phyloP scores from a whole-genome alignment of 2,329 filamentous ascomycete genomes.

The Clonostachys rosea region DNA sequence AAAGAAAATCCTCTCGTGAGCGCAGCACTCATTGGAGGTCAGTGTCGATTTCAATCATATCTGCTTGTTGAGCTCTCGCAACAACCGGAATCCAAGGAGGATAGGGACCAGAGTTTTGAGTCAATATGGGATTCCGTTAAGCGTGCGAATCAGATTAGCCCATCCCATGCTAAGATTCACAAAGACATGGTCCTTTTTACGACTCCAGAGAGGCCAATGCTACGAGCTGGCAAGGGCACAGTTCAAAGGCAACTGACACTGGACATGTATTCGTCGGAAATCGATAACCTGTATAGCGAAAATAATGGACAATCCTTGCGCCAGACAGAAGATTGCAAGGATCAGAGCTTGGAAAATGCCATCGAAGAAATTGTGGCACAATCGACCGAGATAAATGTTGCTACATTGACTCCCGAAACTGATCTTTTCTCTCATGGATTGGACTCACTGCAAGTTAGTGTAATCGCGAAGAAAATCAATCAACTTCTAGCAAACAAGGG shows the following conservation, averaged over 20 bases:
- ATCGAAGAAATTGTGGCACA: background rate
- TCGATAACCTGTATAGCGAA: conserved; percentile 31
- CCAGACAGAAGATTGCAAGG: background rate
- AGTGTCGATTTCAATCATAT: conserved; percentile 14
- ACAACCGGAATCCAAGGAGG: conserved; percentile 15
- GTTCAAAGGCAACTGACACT: conserved; percentile 32
- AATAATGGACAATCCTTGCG: background rate
- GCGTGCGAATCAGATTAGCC: conserved; percentile 33
- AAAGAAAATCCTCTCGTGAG: conserved; percentile 16
- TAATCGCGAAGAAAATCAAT: background rate
- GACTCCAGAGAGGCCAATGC: conserved; percentile 33
- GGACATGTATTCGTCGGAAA: conserved; percentile 34
- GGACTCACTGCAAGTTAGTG: conserved; percentile 31
- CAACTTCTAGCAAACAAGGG: background rate
- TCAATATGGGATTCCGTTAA: conserved; percentile 36
- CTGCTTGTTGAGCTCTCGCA: conserved; percentile 32
- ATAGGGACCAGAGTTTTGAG: conserved; percentile 25
- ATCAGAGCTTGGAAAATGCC: background rate
- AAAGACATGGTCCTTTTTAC: conserved; percentile 31
- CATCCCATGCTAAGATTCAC: conserved; percentile 39
- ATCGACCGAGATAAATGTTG: conserved; percentile 6
- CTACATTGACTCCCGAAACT: conserved; percentile 11
- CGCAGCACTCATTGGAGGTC: conserved; percentile 23
- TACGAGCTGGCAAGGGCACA: conserved; percentile 37
- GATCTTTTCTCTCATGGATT: conserved; percentile 32